Percentiles rank a stretch among this genome's conserved stretches.
Evolutionary conservation across 768 basidiomycete species (phyloP).

Genomic region (Trametes cubensis): DNA sequence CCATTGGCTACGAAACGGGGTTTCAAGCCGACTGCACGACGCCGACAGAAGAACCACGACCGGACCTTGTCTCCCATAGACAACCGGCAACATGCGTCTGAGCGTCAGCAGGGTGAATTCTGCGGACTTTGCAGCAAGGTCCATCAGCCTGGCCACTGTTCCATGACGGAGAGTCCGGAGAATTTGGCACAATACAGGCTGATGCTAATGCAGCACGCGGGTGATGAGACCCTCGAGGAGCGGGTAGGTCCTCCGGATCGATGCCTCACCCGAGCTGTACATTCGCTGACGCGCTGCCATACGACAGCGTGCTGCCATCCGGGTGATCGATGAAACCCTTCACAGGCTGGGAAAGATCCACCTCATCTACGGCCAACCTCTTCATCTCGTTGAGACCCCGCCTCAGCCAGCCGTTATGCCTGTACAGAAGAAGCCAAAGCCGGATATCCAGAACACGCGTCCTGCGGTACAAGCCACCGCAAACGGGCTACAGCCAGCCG

Average conservation of each 20-base stretch:
- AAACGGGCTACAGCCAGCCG: slow-evolving; percentile 1
- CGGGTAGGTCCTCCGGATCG: slow-evolving; percentile 47
- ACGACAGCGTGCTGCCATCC: slow-evolving; percentile 62
- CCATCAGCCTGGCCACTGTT: slow-evolving; percentile 61
- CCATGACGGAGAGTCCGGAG: slow-evolving; percentile 65
- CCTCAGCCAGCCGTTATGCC: slow-evolving; percentile 17
- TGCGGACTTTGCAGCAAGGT: slow-evolving; percentile 66
- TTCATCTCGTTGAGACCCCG: slow-evolving; percentile 52
- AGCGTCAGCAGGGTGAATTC: slow-evolving; percentile 17
- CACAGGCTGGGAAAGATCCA: slow-evolving; percentile 54
- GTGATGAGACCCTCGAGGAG: slow-evolving; percentile 66
- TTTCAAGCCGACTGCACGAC: not conserved
- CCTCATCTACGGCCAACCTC: slow-evolving; percentile 65
- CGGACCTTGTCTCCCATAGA: slow-evolving; percentile 22
- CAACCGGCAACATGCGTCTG: slow-evolving; percentile 6
- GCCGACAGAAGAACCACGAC: not conserved
- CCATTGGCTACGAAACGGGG: not conserved
- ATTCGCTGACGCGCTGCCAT: slow-evolving; percentile 11
- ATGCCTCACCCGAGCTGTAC: not conserved
- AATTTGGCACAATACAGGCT: slow-evolving; percentile 71
- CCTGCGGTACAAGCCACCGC: not conserved
- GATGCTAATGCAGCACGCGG: slow-evolving; percentile 63
- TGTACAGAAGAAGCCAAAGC: slow-evolving; percentile 27
- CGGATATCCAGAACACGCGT: not conserved
- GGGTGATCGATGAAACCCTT: slow-evolving; percentile 69